These are phyloP conservation scores for Annulohypoxylon nitens DNA, from an alignment of 495 filamentous ascomycete species.

Conservation along the genomic window DNA sequence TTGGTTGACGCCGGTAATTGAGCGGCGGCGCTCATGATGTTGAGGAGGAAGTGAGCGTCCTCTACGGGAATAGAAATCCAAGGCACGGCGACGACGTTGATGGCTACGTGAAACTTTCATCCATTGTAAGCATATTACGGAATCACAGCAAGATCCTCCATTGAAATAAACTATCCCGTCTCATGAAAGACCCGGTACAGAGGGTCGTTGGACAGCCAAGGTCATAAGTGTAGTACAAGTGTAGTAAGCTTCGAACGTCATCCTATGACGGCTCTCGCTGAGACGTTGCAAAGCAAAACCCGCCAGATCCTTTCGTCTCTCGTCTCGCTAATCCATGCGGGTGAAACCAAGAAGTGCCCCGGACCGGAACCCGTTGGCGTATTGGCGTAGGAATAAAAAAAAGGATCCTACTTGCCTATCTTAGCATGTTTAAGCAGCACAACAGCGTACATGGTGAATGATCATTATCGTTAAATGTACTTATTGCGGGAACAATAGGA, in stretches of 20 bases:
- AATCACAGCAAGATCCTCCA: constrained; percentile 2
- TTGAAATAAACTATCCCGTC: not conserved
- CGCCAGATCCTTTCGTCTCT: constrained; percentile 10
- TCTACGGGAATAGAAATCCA: not conserved
- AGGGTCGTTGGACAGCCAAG: not conserved
- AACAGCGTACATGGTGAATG: not conserved
- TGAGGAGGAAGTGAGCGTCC: not conserved
- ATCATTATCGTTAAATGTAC: not conserved
- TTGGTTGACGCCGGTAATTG: not conserved
- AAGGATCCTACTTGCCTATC: constrained; percentile 16
- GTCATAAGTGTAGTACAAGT: constrained; percentile 34
- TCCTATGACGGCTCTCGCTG: constrained; percentile 23
- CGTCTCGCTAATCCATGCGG: not conserved
- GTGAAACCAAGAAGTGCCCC: constrained; percentile 20
- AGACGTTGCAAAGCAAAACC: constrained; percentile 17
- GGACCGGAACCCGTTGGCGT: constrained; percentile 23
- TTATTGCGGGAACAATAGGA: constrained; percentile 16
- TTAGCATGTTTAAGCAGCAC: not conserved
- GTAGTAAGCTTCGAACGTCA: constrained; percentile 40
- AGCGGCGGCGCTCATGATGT: not conserved
- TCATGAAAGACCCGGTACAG: not conserved
- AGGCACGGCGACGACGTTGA: not conserved
- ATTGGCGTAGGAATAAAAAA: constrained; percentile 5
- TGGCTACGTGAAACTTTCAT: not conserved
- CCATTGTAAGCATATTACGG: not conserved